Conservation (phyloP, 139 green algal species). For the Nannochloris sp. region DNA sequence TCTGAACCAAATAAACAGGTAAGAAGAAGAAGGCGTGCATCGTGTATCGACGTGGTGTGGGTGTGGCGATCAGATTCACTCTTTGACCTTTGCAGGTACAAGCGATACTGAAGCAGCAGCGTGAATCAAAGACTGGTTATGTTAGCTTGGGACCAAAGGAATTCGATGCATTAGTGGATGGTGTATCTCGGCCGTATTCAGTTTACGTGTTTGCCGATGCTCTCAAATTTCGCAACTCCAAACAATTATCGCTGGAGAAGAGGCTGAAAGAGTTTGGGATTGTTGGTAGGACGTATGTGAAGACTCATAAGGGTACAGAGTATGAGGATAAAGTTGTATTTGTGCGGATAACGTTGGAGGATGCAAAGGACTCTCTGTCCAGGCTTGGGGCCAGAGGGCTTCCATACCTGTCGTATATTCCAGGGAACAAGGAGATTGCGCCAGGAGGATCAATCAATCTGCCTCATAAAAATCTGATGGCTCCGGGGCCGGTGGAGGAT, state of each 20-base stretch:
- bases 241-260: conserved; percentile 25
- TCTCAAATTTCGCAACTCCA: conserved; percentile 32
- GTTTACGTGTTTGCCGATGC: conserved; percentile 38
- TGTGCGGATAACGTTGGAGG: conserved; percentile 41
- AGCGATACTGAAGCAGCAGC: conserved; percentile 14
- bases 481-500: not conserved
- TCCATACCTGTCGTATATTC: conserved; percentile 44
- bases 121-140: conserved; percentile 24
- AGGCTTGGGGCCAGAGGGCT: conserved; percentile 46
- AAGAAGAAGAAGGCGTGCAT: too few species aligned
- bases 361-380: conserved; percentile 21
- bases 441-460: conserved; percentile 31
- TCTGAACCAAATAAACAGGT: too few species aligned
- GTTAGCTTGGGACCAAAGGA: conserved; percentile 21
- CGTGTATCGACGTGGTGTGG: too few species aligned
- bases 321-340: conserved; percentile 44
- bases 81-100: not conserved
- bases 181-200: conserved; percentile 32
- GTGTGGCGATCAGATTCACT: too few species aligned
- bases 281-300: conserved; percentile 14
- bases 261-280: conserved; percentile 28
- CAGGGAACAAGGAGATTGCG: conserved; percentile 17
- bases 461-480: conserved; percentile 27
- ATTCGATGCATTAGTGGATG: conserved; percentile 24
- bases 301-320: conserved; percentile 5